Conservation (phyloP, 345 rosid species). For the Pistacia integerrima region DNA sequence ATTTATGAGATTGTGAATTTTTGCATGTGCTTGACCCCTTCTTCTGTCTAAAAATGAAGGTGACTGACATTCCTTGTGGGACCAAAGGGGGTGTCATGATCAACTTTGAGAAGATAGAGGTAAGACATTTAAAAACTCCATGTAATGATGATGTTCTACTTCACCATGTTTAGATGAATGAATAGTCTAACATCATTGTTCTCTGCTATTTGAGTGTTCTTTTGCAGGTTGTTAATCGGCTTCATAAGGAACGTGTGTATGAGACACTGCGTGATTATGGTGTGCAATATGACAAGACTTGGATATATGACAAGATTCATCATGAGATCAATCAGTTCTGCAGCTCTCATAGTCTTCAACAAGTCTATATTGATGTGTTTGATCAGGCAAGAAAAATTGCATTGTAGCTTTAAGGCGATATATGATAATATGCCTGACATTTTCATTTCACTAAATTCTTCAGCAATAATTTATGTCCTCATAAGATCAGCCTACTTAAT, state of each 20-base stretch:
- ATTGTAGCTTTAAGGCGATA: neutral
- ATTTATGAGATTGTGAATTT: constrained; percentile 15
- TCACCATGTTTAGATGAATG: no score
- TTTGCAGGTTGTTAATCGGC: constrained; percentile 80
- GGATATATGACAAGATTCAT: constrained; percentile 98
- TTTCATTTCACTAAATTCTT: neutral
- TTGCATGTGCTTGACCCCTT: constrained; percentile 11
- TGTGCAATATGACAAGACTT: constrained; percentile 81
- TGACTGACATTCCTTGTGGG: constrained; percentile 92
- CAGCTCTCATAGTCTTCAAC: constrained; percentile 90
- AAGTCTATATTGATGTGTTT: constrained; percentile 94
- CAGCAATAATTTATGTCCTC: neutral
- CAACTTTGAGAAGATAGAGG: constrained; percentile 93
- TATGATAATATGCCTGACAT: neutral
- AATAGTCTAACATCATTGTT: neutral
- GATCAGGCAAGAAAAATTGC: constrained; percentile 64
- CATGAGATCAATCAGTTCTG: constrained; percentile 99
- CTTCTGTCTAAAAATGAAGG: constrained; percentile 37
- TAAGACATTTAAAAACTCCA: constrained; percentile 19
- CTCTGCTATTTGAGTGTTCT: constrained; percentile 13
- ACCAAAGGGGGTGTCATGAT: constrained; percentile 98
- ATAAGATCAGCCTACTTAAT: neutral
- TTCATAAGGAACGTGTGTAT: constrained; percentile 74
- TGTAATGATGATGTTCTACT: neutral
- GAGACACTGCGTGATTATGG: constrained; percentile 86